Base-by-base conservation (phyloP, 2,329 filamentous ascomycete species). In the Penicillium hordei region DNA sequence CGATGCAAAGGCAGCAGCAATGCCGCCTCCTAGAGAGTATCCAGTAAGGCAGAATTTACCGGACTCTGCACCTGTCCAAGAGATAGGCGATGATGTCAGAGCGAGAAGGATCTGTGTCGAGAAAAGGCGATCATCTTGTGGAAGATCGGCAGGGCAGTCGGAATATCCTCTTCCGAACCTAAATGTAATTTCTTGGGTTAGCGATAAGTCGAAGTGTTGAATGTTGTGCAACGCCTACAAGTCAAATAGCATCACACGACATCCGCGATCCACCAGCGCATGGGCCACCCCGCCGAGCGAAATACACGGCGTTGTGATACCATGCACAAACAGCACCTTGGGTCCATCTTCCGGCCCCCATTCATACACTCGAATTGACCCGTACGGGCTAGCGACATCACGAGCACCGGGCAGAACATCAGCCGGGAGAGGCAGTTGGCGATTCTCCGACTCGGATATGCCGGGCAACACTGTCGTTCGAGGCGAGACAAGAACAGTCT, bases 21-120 rank as follows among this genome's bases (percentile, higher is more conserved):
- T 83, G 15, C 88, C 89, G 36, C 91, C 91, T 45, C 91, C 91
- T 0, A 96, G 80, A 0, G 89, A 92, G 72, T 94, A 95, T 2
- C 91, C 91, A 4, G 92, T 76, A 6, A 95, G 76, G 59, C 86
- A 84, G 72, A 94, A 93, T 52, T 79, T 81, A 8, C 77, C 76
- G 7, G 72, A 77, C 5, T 67, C 65, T 31, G 67, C 62, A 7
- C 79, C 79, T 0, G 84, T 87, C 89, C 89, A 92, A 15, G 85
- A 65, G 3, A 93, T 76, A 0, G 84, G 80, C 2, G 89, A 92
- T 1, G 89, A 91, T 27, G 84, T 81, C 12, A 93, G 77, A 15
- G 83, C 89, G 29, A 90, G 81, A 40, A 91, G 80, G 55, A 91
- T 86, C 72, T 93, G 89, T 3, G 86, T 82, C 4, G 83, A 81